These are phyloP conservation scores for Polytrichum formosum DNA, from an alignment of 225 moss, liverwort and hornwort genomes.

Conservation along the genomic window DNA sequence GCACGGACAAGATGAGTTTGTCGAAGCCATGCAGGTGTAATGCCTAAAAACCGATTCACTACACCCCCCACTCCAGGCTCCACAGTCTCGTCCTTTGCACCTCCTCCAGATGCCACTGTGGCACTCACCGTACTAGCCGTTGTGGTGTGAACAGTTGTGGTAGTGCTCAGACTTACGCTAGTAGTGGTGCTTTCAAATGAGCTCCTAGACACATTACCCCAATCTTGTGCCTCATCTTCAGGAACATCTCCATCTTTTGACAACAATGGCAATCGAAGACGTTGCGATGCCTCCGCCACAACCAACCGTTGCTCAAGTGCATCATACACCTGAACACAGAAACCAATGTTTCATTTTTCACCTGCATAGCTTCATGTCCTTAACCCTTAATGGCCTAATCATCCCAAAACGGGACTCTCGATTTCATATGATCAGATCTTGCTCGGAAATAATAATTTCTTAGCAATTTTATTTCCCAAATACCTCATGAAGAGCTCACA, in stretches of 20 bases:
- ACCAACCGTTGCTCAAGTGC: conserved; percentile 84
- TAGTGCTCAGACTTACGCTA: conserved; percentile 82
- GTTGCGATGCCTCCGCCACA: conserved; percentile 85
- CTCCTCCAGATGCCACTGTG: conserved; percentile 53
- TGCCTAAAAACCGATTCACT: conserved; percentile 74
- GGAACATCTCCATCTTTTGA: conserved; percentile 89
- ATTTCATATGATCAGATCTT: too few species aligned
- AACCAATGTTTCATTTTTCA: not conserved
- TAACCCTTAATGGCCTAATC: too few species aligned
- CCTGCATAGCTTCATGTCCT: too few species aligned
- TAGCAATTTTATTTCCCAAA: too few species aligned
- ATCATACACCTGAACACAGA: conserved; percentile 66
- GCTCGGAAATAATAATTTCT: too few species aligned
- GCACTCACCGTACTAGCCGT: conserved; percentile 83
- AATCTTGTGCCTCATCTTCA: conserved; percentile 90
- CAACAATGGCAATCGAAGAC: conserved; percentile 74
- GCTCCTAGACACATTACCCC: conserved; percentile 89
- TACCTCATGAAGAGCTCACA: too few species aligned
- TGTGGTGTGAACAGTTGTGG: conserved; percentile 80
- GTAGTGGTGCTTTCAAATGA: conserved; percentile 97
- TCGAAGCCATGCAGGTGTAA: conserved; percentile 78
- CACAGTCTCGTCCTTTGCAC: conserved; percentile 49
- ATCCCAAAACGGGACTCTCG: too few species aligned
- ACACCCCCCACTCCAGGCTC: conserved; percentile 88
- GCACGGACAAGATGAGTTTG: conserved; percentile 68